Evolutionary conservation across 1,139 yeast species (phyloP), one percentile per base, ranked within the genome.

Genomic region (Candida pseudoviswanathii): DNA sequence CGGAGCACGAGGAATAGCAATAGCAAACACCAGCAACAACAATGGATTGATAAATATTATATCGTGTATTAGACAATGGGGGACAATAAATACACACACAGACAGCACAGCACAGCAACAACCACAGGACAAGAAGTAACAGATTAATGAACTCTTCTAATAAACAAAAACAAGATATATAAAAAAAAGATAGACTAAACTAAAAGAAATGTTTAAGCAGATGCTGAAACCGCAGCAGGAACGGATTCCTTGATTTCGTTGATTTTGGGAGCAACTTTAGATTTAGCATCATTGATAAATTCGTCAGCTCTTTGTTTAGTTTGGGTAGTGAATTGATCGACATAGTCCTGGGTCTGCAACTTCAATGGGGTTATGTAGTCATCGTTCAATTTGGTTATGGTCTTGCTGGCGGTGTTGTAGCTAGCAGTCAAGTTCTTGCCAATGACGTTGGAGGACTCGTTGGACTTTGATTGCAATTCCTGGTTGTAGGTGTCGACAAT

Each of bases 321-420:
- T 49, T 65, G 67, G 38, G 62, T 59, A 30, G 73, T 67, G 38
- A 71, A 71, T 42, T 72, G 78, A 45, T 55, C 56, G 34, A 69
- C 75, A 56, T 67, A 70, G 47, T 63, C 75, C 51, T 71, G 73
- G 44, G 80, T 74, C 55, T 73, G 74, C 41, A 61, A 60, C 56
- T 67, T 72, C 57, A 75, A 70, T 31, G 80, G 80, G 55, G 67
- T 71, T 48, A 75, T 64, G 61, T 65, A 71, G 45, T 67, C 68
- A 37, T 67, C 66, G 57, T 75, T 71, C 49, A 75, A 63, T 49
- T 66, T 68, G 54, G 60, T 65, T 49, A 71, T 61, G 47, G 75
- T 64, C 46, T 68, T 62, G 36, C 67, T 59, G 9, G 71, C 70
- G 41, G 78, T 70, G 54, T 66, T 68, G 56, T 67, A 65, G 9